These are phyloP conservation scores for Didymella arachidicola DNA, from an alignment of 2,329 filamentous ascomycete genomes.

Conservation along the genomic window DNA sequence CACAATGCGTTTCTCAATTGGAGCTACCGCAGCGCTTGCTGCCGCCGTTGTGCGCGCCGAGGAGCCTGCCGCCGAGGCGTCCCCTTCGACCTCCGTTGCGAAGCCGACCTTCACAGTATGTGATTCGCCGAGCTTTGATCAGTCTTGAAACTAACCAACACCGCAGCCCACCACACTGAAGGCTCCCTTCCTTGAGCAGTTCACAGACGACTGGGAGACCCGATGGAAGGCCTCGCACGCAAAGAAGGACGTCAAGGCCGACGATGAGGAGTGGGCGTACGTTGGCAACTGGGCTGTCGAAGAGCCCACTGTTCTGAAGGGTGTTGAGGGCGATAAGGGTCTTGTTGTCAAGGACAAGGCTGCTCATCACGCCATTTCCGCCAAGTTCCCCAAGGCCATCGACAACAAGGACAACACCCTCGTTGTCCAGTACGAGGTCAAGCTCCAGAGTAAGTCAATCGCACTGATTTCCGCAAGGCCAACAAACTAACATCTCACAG, in stretches of 20 bases:
- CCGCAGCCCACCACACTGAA: constrained; percentile 85
- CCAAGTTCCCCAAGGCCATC: constrained; percentile 96
- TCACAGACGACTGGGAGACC: constrained; percentile 93
- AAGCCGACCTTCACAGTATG: constrained; percentile 89
- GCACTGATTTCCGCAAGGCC: not conserved
- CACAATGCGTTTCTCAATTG: constrained; percentile 69
- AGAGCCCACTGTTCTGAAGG: constrained; percentile 89
- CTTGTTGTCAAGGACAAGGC: constrained; percentile 98
- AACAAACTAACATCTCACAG: constrained; percentile 58
- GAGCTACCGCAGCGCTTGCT: constrained; percentile 73
- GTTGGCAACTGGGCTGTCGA: constrained; percentile 96
- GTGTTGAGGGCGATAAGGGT: constrained; percentile 93
- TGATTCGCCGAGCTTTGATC: constrained; percentile 27
- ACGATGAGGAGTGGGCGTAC: constrained; percentile 92
- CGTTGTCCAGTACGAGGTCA: constrained; percentile 98
- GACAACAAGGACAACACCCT: constrained; percentile 97
- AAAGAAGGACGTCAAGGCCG: constrained; percentile 86
- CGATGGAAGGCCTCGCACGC: constrained; percentile 95
- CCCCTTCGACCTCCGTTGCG: constrained; percentile 67
- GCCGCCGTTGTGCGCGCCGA: constrained; percentile 77
- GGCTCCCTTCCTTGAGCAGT: constrained; percentile 97
- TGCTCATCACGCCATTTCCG: constrained; percentile 98
- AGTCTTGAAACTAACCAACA: constrained; percentile 24
- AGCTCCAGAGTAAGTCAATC: constrained; percentile 86
- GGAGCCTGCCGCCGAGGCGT: constrained; percentile 59